Base-by-base conservation (phyloP, 495 filamentous ascomycete species). In the Xylaria palmicola region DNA sequence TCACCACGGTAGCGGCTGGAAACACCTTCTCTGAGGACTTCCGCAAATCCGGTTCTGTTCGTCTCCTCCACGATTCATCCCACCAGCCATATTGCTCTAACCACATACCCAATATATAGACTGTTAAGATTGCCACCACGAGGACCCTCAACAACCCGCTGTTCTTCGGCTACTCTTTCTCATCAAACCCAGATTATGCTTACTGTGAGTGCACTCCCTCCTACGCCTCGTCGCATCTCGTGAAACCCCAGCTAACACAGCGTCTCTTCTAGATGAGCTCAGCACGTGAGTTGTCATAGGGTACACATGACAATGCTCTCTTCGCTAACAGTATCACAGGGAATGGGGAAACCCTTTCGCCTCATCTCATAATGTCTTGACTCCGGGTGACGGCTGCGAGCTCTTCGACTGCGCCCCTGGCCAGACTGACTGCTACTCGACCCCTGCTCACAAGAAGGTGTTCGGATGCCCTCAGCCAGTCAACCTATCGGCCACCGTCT, bases 111-210 rank as follows among this genome's bases (percentile, higher is more conserved):
- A 47, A 45, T 27, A 26, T 36, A 20, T 30, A 72, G 69, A 72
- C 69, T 19, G 63, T 77, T n/a, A 79, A 69, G 44, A 76, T 79
- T 29, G 75, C 63, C 1, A 73, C 60, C 0, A 76, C 68, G 55
- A 74, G 67, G 34, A 72, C 68, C 29, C 68, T 74, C 41, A 58
- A 34, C 47, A 29, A 10, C 26, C 69, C 69, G 3, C 63, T 72
- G 6, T 72, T 72, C 67, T 70, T 72, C 69, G 69, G 69, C 32
- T 72, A 72, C 63, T 72, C 69, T 0, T 72, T 70, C 63, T 54
- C 29, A 59, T 20, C 54, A 0, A 68, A 62, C 63, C 67, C 67
- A 3, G 62, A 70, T 60, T 66, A 65, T 4, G 69, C 63, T 44
- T 72, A 72, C 60, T 72, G 67, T 64, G 26, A 65, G 66, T 56